Evolutionary conservation across 2,329 filamentous ascomycete species (phyloP).

Genomic region (Cladophialophora psammophila): DNA sequence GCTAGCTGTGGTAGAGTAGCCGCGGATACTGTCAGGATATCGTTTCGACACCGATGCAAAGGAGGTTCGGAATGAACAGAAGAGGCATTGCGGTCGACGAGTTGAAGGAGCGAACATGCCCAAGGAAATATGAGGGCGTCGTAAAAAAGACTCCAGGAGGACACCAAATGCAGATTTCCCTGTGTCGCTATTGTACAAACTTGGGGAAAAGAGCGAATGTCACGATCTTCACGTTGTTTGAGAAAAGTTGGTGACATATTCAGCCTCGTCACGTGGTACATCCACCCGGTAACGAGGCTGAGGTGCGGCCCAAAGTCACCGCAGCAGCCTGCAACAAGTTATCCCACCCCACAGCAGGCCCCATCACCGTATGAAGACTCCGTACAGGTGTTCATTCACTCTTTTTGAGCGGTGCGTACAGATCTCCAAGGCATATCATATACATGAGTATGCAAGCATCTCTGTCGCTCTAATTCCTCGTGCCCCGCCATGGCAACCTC

Average conservation of each 20-base stretch:
- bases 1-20: slow-evolving; percentile 43
- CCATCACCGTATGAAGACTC: background rate
- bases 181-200: background rate
- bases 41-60: slow-evolving; percentile 9
- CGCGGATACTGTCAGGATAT: slow-evolving; percentile 41
- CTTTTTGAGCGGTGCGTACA: background rate
- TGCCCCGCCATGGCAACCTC: slow-evolving; percentile 77
- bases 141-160: background rate
- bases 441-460: slow-evolving; percentile 29
- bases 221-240: background rate
- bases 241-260: slow-evolving; percentile 7
- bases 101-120: slow-evolving; percentile 31
- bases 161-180: background rate
- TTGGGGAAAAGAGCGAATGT: background rate
- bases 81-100: slow-evolving; percentile 46
- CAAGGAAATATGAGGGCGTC: background rate
- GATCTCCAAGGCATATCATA: background rate
- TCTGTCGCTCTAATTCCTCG: slow-evolving; percentile 8
- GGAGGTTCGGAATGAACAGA: slow-evolving; percentile 48
- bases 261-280: slow-evolving; percentile 1
- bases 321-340: slow-evolving; percentile 7
- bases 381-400: background rate
- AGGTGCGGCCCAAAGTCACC: slow-evolving; percentile 8
- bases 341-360: background rate
- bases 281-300: slow-evolving; percentile 1